A percentile compares a stretch with the other conserved stretches of the same genome.
These are phyloP conservation scores for Trichoderma aggressivum DNA, from an alignment of 2,329 filamentous ascomycete genomes.

Conservation along the genomic window DNA sequence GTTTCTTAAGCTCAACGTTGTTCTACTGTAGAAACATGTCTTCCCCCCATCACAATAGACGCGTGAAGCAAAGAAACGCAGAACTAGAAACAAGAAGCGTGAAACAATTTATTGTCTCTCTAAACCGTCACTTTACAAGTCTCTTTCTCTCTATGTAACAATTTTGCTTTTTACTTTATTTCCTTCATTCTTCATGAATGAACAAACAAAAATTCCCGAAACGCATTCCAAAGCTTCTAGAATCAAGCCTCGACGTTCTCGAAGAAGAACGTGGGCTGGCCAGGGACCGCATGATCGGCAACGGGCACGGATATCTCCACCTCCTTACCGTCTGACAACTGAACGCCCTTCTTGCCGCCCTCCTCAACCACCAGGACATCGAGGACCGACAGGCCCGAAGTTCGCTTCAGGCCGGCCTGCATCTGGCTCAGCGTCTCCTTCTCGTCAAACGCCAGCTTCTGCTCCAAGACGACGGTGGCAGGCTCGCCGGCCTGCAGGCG, in stretches of 20 bases:
- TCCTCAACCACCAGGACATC: slow-evolving; percentile 71
- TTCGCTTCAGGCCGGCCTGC: slow-evolving; percentile 73
- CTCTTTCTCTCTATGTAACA: slow-evolving; percentile 1
- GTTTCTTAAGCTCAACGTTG: background rate
- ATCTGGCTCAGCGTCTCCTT: slow-evolving; percentile 71
- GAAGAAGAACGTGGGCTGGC: slow-evolving; percentile 77
- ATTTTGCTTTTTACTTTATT: background rate
- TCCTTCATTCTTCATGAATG: background rate
- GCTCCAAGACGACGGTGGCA: slow-evolving; percentile 67
- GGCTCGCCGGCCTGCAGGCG: slow-evolving; percentile 70
- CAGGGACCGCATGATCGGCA: slow-evolving; percentile 76
- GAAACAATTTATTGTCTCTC: slow-evolving; percentile 10
- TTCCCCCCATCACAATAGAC: background rate
- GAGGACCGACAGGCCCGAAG: slow-evolving; percentile 64
- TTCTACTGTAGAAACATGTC: background rate
- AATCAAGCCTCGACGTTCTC: slow-evolving; percentile 63
- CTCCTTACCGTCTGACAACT: slow-evolving; percentile 51
- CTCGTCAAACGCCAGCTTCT: slow-evolving; percentile 87
- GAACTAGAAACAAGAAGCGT: background rate
- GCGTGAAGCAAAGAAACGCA: background rate
- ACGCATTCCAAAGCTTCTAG: background rate
- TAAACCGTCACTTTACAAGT: background rate
- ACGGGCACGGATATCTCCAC: slow-evolving; percentile 54
- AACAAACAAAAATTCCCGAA: background rate
- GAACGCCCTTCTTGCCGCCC: slow-evolving; percentile 61